phyloP scores from a whole-genome alignment of 2,329 filamentous ascomycete genomes.

The Clarireedia paspali region DNA sequence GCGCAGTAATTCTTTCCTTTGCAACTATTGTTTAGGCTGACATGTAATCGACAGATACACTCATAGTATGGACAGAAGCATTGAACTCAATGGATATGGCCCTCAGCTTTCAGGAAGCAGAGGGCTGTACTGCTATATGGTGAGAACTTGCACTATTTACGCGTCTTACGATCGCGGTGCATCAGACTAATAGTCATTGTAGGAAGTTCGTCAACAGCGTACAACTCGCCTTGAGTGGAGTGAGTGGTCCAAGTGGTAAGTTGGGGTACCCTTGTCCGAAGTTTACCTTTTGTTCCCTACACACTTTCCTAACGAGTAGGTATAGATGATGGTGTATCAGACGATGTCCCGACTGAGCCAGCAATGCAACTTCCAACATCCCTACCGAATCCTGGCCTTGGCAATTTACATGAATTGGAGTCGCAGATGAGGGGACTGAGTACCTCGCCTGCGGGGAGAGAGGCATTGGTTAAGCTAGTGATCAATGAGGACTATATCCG shows the following conservation, averaged over 20 bases:
- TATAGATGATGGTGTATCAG: slow-evolving; percentile 76
- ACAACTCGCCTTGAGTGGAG: slow-evolving; percentile 58
- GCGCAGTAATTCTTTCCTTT: slow-evolving; percentile 12
- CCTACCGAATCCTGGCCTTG: slow-evolving; percentile 73
- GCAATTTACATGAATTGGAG: slow-evolving; percentile 78
- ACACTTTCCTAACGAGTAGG: background rate
- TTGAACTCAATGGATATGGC: slow-evolving; percentile 88
- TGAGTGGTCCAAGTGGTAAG: slow-evolving; percentile 52
- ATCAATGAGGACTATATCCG: slow-evolving; percentile 79
- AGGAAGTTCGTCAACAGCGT: slow-evolving; percentile 90
- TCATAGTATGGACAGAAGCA: slow-evolving; percentile 96
- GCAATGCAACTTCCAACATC: slow-evolving; percentile 57
- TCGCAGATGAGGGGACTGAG: slow-evolving; percentile 73
- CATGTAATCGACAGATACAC: slow-evolving; percentile 60
- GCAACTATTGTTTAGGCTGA: slow-evolving; percentile 23
- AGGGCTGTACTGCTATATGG: slow-evolving; percentile 91
- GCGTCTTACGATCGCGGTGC: background rate
- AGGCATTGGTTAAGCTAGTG: slow-evolving; percentile 81
- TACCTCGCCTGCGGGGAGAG: slow-evolving; percentile 65
- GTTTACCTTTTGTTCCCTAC: background rate
- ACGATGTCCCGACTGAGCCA: slow-evolving; percentile 71
- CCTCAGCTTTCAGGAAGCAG: slow-evolving; percentile 93
- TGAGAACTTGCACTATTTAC: slow-evolving; percentile 33
- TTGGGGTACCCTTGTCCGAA: background rate
- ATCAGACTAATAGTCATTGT: slow-evolving; percentile 12